Evolutionary conservation across 371 early-diverging fungal species (phyloP).

Genomic region (Mortierella sp.): DNA sequence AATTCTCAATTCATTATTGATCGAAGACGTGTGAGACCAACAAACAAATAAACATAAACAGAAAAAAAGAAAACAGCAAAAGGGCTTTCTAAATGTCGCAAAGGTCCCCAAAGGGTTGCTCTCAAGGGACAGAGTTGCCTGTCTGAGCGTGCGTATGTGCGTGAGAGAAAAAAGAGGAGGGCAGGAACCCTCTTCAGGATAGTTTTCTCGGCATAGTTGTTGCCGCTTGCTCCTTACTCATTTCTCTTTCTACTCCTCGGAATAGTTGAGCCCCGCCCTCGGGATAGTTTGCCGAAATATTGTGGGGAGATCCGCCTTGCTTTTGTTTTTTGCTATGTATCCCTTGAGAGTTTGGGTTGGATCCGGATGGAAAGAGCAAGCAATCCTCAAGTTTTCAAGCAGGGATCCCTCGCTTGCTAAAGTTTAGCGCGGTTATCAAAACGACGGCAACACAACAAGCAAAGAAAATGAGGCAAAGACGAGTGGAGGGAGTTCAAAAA

Average conservation of each 20-base stretch:
- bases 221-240: too few species aligned
- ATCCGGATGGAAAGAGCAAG: not conserved
- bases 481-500: not conserved
- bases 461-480: too few species aligned
- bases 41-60: not conserved
- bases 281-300: not conserved
- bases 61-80: not conserved
- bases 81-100: not conserved
- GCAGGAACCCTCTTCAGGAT: too few species aligned
- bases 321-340: too few species aligned
- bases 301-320: not conserved
- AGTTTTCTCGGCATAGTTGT: not conserved
- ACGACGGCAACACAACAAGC: not conserved
- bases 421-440: not conserved
- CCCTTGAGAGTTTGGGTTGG: not conserved
- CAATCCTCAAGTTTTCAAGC: not conserved
- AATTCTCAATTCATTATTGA: not conserved
- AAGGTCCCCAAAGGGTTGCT: constrained; percentile 2
- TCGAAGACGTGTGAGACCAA: not conserved
- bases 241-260: not conserved
- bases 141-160: constrained; percentile 12
- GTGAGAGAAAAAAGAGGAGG: too few species aligned
- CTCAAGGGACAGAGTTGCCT: constrained; percentile 4
- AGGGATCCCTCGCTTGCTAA: not conserved
- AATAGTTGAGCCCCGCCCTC: not conserved